Percentiles rank a stretch among this genome's conserved stretches.
Conservation (phyloP, 1,284 basidiomycete genomes). For the Tausonia pullulans region DNA sequence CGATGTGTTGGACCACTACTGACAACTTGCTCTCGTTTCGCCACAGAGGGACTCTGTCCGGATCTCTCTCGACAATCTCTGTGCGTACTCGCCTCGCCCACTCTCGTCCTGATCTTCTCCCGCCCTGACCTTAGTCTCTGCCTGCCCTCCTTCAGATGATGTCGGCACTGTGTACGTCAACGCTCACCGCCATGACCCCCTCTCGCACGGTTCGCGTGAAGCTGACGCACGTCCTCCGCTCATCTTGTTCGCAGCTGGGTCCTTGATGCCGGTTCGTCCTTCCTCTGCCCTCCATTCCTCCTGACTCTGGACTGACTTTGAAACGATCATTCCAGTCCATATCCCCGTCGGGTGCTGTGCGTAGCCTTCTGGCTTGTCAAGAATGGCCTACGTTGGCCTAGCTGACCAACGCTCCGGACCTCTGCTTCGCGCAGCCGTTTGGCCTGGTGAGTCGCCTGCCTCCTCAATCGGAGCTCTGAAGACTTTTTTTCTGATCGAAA, state of each 20-base stretch:
- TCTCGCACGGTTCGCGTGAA: background rate
- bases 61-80: slow-evolving; percentile 48
- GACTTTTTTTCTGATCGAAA: too few species aligned
- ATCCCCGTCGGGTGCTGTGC: slow-evolving; percentile 55
- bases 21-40: background rate
- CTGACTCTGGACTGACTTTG: background rate
- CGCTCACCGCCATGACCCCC: background rate
- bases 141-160: background rate
- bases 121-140: too few species aligned
- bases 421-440: background rate
- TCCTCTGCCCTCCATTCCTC: background rate
- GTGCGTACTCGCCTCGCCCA: slow-evolving; percentile 5
- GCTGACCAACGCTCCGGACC: background rate
- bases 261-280: slow-evolving; percentile 42
- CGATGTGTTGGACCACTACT: too few species aligned
- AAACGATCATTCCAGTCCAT: slow-evolving; percentile 32
- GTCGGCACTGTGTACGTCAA: slow-evolving; percentile 45
- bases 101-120: too few species aligned
- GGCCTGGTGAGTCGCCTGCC: background rate
- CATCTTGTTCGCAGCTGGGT: slow-evolving; percentile 35
- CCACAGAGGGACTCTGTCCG: slow-evolving; percentile 53
- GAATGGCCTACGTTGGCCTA: background rate
- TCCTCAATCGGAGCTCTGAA: too few species aligned
- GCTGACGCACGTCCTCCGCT: background rate
- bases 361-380: background rate